Evolutionary conservation across 352 stramenopile species (phyloP).

Genomic region (Pythium phragmiticola): DNA sequence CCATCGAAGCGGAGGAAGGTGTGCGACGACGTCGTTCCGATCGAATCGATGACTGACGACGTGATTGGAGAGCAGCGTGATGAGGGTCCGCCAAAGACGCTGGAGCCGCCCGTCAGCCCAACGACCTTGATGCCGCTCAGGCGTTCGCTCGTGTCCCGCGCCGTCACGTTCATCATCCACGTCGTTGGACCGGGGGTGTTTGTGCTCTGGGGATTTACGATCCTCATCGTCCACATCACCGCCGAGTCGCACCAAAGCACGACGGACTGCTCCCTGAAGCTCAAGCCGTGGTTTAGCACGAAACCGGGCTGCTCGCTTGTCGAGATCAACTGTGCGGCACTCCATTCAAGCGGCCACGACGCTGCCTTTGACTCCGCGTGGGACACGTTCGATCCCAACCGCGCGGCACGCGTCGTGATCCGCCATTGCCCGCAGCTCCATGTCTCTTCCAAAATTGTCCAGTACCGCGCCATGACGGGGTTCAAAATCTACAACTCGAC

Average conservation of each 20-base stretch:
- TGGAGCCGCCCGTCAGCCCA: not conserved
- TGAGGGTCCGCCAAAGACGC: not conserved
- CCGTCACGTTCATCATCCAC: not conserved
- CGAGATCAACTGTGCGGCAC: conserved; percentile 16
- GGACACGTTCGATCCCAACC: conserved; percentile 1
- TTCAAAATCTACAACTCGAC: conserved; percentile 28
- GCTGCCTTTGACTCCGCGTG: not conserved
- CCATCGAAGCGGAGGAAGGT: not conserved
- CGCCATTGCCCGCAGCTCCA: conserved; percentile 14
- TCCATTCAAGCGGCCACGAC: conserved; percentile 7
- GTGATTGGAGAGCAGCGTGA: not conserved
- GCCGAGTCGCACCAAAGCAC: not conserved
- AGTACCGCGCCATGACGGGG: not conserved
- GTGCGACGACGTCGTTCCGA: not conserved
- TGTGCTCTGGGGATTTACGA: conserved; percentile 7
- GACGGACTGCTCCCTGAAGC: not conserved
- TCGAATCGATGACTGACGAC: not conserved
- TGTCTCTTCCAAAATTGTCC: not conserved
- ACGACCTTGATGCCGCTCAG: not conserved
- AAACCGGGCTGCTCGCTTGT: conserved; percentile 15
- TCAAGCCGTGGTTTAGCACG: conserved; percentile 15
- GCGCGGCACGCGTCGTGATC: conserved; percentile 9
- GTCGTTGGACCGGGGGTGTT: not conserved
- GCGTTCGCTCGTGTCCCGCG: not conserved
- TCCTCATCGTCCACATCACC: conserved; percentile 11